Evolutionary conservation across 208 protist species (phyloP), one percentile per base, ranked within the genome.

Genomic region (Crithidia brevicula): DNA sequence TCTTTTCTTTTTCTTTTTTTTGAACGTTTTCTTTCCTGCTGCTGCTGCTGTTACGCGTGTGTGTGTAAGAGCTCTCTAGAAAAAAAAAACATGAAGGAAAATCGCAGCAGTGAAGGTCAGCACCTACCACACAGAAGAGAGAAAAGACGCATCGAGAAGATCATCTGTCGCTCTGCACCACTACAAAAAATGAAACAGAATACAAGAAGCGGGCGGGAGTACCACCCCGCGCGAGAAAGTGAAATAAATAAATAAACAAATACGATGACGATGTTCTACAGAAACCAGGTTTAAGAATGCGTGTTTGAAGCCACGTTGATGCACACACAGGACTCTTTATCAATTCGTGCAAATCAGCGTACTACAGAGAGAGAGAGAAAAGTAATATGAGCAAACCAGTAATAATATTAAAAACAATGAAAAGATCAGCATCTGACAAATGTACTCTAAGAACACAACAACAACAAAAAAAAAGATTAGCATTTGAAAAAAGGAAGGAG

Each of bases 221-320:
- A 42, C n/a, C n/a, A n/a, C n/a, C n/a, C n/a, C n/a, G n/a, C n/a
- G n/a, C n/a, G n/a, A n/a, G n/a, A n/a, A n/a, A n/a, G n/a, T n/a
- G n/a, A n/a, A n/a, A n/a, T n/a, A n/a, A 52, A 6, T 7, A 33
- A 20, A 64, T 42, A 34, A 64, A 50, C 20, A 64, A 20, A 52
- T 23, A 15, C 6, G n/a, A 36, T 2, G 52, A 58, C 52, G 52
- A 58, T 58, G 52, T 28, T 58, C 52, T 58, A 58, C 52, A 43
- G 9, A 43, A 22, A 58, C 7, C 9, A 40, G 11, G 11, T 15
- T 6, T 15, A 40, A 40, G 34, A 31, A 20, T 31, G 20, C 16
- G 2, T 11, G 16, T 34, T 15, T 3, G 40, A 27, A 13, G 31
- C n/a, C n/a, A n/a, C n/a, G n/a, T n/a, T n/a, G n/a, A n/a, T n/a